Evolutionary conservation across 2,329 filamentous ascomycete genomes (phyloP).

Genomic region (Cladosporium oxysporum): DNA sequence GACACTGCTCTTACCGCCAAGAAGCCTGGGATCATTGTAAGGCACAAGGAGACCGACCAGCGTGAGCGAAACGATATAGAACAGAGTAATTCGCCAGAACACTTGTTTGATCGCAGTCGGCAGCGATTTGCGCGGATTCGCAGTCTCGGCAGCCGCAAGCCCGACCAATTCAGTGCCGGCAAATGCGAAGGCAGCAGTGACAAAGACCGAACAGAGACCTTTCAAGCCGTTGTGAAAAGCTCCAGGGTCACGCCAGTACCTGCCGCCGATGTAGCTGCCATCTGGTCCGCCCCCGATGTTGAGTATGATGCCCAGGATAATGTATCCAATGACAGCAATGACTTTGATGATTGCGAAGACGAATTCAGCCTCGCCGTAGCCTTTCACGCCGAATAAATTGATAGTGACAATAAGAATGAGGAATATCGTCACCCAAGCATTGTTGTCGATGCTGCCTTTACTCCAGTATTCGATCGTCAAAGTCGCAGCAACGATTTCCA

Average conservation of each 20-base stretch:
- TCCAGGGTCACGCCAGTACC: slow-evolving; percentile 45
- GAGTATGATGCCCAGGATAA: slow-evolving; percentile 63
- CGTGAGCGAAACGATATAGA: slow-evolving; percentile 38
- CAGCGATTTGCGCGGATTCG: slow-evolving; percentile 51
- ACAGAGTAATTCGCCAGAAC: slow-evolving; percentile 39
- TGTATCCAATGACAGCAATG: slow-evolving; percentile 60
- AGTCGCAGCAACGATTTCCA: slow-evolving; percentile 38
- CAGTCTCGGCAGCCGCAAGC: slow-evolving; percentile 55
- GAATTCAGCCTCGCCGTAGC: slow-evolving; percentile 41
- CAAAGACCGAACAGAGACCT: slow-evolving; percentile 65
- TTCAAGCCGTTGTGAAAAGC: slow-evolving; percentile 61
- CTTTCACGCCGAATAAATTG: slow-evolving; percentile 38
- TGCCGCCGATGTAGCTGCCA: slow-evolving; percentile 60
- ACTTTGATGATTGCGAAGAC: slow-evolving; percentile 41
- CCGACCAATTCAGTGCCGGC: slow-evolving; percentile 65
- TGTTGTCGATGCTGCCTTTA: slow-evolving; percentile 32
- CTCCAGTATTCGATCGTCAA: slow-evolving; percentile 38
- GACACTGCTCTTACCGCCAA: slow-evolving; percentile 38
- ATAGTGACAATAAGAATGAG: slow-evolving; percentile 34
- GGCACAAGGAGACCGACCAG: slow-evolving; percentile 39
- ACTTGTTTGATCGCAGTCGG: slow-evolving; percentile 39
- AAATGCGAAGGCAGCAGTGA: slow-evolving; percentile 65
- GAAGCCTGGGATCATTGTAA: slow-evolving; percentile 38
- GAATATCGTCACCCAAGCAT: slow-evolving; percentile 39
- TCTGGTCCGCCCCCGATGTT: slow-evolving; percentile 59